Evolutionary conservation across 2,329 filamentous ascomycete genomes (phyloP).

Genomic region (Diaporthe sp.): DNA sequence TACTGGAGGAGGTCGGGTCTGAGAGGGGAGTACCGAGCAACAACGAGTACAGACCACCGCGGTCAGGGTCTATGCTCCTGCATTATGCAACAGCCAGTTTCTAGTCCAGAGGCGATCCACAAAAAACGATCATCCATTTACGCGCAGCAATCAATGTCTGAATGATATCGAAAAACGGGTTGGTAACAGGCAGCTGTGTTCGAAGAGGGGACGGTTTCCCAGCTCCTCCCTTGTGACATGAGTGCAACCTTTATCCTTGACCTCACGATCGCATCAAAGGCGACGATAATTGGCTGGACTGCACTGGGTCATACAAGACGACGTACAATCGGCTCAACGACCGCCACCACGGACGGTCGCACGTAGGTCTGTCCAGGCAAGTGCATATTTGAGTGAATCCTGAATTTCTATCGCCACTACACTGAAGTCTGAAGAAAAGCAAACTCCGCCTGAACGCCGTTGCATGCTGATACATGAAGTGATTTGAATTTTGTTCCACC

Average conservation of each 20-base stretch:
- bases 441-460: slow-evolving; percentile 1
- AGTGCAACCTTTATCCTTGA: not conserved
- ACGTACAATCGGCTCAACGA: not conserved
- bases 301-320: not conserved
- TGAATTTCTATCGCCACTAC: not conserved
- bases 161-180: not conserved
- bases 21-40: not conserved
- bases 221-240: not conserved
- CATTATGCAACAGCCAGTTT: slow-evolving; percentile 16
- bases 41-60: not conserved
- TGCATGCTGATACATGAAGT: slow-evolving; percentile 18
- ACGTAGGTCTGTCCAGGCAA: no score
- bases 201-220: not conserved
- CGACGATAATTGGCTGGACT: not conserved
- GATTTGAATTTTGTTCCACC: not conserved
- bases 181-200: not conserved
- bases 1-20: not conserved
- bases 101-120: not conserved
- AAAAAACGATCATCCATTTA: not conserved
- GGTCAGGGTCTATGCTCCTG: not conserved
- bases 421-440: not conserved
- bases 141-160: not conserved
- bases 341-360: not conserved
- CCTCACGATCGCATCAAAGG: not conserved
- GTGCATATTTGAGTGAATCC: not conserved